Conservation (phyloP, 768 basidiomycete species). For the Leccinellum luteum region DNA sequence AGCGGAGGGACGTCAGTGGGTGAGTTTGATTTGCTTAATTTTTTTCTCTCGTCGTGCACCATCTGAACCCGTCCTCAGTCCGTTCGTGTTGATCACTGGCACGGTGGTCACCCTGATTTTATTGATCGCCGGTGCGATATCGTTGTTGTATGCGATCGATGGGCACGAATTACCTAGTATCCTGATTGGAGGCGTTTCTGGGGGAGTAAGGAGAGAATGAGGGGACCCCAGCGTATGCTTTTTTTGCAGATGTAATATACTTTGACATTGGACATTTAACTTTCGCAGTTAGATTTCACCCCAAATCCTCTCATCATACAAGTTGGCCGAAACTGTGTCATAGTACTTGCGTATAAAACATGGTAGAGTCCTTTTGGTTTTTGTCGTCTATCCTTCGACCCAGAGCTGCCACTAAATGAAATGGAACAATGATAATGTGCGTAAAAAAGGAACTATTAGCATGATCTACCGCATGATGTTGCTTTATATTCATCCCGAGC, state of each 20-base stretch:
- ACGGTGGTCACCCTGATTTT: conserved; percentile 63
- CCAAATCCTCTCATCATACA: background rate
- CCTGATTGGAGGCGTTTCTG: conserved; percentile 57
- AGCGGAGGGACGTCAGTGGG: conserved; percentile 80
- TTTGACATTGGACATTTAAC: background rate
- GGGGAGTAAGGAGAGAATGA: conserved; percentile 51
- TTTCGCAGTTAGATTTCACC: background rate
- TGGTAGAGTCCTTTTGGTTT: no score
- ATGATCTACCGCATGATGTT: no score
- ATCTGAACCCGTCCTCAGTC: conserved; percentile 37
- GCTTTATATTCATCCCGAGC: no score
- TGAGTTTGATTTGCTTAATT: conserved; percentile 39
- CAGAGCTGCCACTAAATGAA: no score
- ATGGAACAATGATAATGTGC: no score
- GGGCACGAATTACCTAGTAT: conserved; percentile 69
- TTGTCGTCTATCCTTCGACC: no score
- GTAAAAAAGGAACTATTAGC: no score
- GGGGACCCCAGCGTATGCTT: background rate
- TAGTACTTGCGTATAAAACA: background rate
- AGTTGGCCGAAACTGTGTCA: background rate
- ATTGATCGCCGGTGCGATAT: conserved; percentile 63
- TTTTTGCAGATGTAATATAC: conserved; percentile 1
- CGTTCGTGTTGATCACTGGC: conserved; percentile 72
- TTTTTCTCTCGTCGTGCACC: background rate
- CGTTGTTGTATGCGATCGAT: conserved; percentile 62